Evolutionary conservation across 495 filamentous ascomycete genomes (phyloP), one percentile per base, ranked within the genome.

Genomic region (Aspergillus homomorphus): DNA sequence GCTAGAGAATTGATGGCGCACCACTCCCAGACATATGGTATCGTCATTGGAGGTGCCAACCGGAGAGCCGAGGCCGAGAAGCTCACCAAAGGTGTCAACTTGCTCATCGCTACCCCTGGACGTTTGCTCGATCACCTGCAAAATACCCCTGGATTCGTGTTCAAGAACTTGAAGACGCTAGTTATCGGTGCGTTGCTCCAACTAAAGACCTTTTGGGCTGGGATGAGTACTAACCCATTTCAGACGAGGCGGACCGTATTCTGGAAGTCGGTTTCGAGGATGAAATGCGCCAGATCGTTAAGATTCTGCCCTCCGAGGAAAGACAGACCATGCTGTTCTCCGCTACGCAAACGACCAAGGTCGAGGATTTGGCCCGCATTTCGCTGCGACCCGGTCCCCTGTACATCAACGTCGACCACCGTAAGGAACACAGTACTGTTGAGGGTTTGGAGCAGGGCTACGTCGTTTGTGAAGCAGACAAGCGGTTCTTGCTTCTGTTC

Each of bases 251-350:
- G 20, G 92, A 96, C 66, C 84, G 92, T 48, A 98, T 97, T 58
- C 77, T 98, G 28, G 94, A 98, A 77, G 89, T 96, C 57, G 94
- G 94, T 59, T 98, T 98, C 78, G 94, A 98, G 67, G 95, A 98
- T 65, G 94, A 98, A 72, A 96, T 96, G 91, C 83, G 90, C 51
- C 91, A 96, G 70, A 96, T 98, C 65, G 84, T 98, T 69, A 96
- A 96, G 78, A 95, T 98, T 53, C 79, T 98, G 16, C 94, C 94
- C 23, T 85, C 85, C 58, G 87, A 92, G 38, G 88, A 93, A 56
- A 80, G 95, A 42, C 94, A 98, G 68, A 98, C 94, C 0, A 92
- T 95, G 86, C 85, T 98, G 12, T 98, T 98, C 80, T 96, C 91
- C 21, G 94, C 94, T 10, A 98, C 94, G 0, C 94, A 98, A 68